Evolutionary conservation across 129 eudicot genomes (phyloP).

Genomic region (sunflower (Helianthus annuus)): DNA sequence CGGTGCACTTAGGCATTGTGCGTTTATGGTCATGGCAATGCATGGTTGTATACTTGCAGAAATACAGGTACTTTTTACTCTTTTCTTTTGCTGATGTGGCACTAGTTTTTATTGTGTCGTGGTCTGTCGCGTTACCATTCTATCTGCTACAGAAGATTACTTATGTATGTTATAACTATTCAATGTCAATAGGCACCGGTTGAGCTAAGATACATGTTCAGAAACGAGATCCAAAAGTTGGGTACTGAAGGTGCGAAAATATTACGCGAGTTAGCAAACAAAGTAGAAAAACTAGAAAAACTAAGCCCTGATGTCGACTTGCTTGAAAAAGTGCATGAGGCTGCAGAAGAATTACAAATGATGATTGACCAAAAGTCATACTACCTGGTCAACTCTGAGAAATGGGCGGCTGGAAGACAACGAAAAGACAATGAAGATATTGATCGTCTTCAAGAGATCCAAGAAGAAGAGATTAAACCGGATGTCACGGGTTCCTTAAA

Average conservation of each 20-base stretch:
- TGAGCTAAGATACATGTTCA: slow-evolving; percentile 62
- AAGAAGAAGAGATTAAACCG: slow-evolving; percentile 44
- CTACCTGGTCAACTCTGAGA: slow-evolving; percentile 62
- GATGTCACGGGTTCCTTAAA: neutral
- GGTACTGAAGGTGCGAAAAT: slow-evolving; percentile 84
- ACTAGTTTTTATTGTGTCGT: too few species aligned
- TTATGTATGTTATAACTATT: too few species aligned
- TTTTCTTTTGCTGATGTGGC: too few species aligned
- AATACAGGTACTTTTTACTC: slow-evolving; percentile 62
- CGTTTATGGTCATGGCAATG: slow-evolving; percentile 92
- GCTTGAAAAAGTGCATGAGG: slow-evolving; percentile 66
- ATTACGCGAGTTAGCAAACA: slow-evolving; percentile 61
- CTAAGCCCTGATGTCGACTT: slow-evolving; percentile 51
- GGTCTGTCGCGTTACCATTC: too few species aligned
- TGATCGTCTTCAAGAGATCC: slow-evolving; percentile 49
- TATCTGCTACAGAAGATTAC: too few species aligned
- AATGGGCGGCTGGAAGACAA: slow-evolving; percentile 57
- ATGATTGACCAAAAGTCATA: slow-evolving; percentile 76
- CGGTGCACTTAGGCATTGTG: slow-evolving; percentile 88
- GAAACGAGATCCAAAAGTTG: slow-evolving; percentile 62
- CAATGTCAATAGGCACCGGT: slow-evolving; percentile 57
- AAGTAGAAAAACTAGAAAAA: slow-evolving; percentile 78
- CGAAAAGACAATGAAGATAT: slow-evolving; percentile 61
- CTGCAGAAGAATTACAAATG: slow-evolving; percentile 82
- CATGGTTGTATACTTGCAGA: slow-evolving; percentile 92